phyloP scores from a whole-genome alignment of 768 basidiomycete genomes.

The Mycena amicta region DNA sequence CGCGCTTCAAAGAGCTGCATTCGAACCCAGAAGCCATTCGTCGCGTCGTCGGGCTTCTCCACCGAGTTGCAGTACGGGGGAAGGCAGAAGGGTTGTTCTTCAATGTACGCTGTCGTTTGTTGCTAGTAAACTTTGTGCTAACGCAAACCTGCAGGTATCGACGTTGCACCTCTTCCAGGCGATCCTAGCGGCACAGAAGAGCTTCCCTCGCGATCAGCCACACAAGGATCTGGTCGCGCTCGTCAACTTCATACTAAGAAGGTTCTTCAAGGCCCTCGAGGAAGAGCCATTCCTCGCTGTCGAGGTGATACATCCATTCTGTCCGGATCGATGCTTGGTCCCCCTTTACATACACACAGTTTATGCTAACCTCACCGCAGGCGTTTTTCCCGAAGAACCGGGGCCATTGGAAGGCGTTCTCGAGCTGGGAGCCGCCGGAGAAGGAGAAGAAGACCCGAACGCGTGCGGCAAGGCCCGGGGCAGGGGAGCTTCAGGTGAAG shows the following conservation, averaged over 20 bases:
- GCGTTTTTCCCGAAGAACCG: slow-evolving; percentile 90
- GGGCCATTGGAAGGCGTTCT: slow-evolving; percentile 83
- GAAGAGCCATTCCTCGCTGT: slow-evolving; percentile 86
- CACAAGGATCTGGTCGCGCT: slow-evolving; percentile 82
- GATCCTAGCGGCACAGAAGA: slow-evolving; percentile 79
- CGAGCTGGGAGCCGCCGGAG: slow-evolving; percentile 70
- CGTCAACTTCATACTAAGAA: slow-evolving; percentile 84
- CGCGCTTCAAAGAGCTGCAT: slow-evolving; percentile 79
- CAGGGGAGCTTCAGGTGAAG: slow-evolving; percentile 62
- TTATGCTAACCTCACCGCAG: slow-evolving; percentile 38
- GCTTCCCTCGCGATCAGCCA: slow-evolving; percentile 76
- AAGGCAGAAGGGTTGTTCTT: slow-evolving; percentile 96
- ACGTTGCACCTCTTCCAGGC: slow-evolving; percentile 86
- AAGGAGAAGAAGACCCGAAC: slow-evolving; percentile 39
- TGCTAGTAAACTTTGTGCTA: slow-evolving; percentile 12
- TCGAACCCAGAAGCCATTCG: slow-evolving; percentile 81
- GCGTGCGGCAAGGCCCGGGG: slow-evolving; percentile 31
- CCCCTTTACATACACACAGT: slow-evolving; percentile 18
- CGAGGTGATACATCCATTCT: too few species aligned
- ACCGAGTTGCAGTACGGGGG: slow-evolving; percentile 86
- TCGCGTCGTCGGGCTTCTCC: slow-evolving; percentile 84
- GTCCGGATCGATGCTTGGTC: too few species aligned
- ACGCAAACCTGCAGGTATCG: slow-evolving; percentile 65
- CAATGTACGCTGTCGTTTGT: slow-evolving; percentile 58
- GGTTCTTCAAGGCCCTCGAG: slow-evolving; percentile 91